Conservation (phyloP, 805 yeast species). For the Suhomyces vadensis region DNA sequence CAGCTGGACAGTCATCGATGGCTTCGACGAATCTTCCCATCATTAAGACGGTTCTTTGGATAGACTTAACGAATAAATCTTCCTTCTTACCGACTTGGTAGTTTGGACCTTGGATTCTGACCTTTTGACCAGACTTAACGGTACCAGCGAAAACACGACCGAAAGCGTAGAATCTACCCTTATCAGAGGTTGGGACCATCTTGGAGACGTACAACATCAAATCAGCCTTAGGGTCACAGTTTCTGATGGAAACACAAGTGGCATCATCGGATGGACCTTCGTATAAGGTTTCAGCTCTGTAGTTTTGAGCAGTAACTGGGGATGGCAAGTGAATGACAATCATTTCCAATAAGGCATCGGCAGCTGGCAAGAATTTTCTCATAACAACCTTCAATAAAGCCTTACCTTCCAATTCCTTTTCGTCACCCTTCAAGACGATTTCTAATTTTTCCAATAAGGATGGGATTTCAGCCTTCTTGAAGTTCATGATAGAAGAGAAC, state of each 20-base stretch:
- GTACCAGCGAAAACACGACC: constrained; percentile 99
- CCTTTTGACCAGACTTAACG: constrained; percentile 97
- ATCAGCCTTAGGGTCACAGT: constrained; percentile 98
- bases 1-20: constrained; percentile 99
- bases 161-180: constrained; percentile 99
- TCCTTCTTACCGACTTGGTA: constrained; percentile 98
- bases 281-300: constrained; percentile 99
- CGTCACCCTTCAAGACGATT: constrained; percentile 90
- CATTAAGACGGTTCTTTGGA: constrained; percentile 99
- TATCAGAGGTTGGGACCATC: constrained; percentile 99
- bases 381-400: constrained; percentile 96
- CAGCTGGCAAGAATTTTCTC: constrained; percentile 99
- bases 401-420: constrained; percentile 98
- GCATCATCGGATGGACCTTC: constrained; percentile 98
- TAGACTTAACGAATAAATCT: constrained; percentile 93
- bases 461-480: constrained; percentile 97
- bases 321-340: constrained; percentile 98
- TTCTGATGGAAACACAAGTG: constrained; percentile 87
- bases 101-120: constrained; percentile 99
- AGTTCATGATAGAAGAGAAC: constrained; percentile 97
- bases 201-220: constrained; percentile 99
- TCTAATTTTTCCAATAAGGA: constrained; percentile 90
- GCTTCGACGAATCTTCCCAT: constrained; percentile 99
- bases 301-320: constrained; percentile 97
- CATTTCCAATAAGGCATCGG: constrained; percentile 99